Evolutionary conservation across 2,329 filamentous ascomycete genomes (phyloP), one percentile per base, ranked within the genome.

Genomic region (Byssothecium circinans): DNA sequence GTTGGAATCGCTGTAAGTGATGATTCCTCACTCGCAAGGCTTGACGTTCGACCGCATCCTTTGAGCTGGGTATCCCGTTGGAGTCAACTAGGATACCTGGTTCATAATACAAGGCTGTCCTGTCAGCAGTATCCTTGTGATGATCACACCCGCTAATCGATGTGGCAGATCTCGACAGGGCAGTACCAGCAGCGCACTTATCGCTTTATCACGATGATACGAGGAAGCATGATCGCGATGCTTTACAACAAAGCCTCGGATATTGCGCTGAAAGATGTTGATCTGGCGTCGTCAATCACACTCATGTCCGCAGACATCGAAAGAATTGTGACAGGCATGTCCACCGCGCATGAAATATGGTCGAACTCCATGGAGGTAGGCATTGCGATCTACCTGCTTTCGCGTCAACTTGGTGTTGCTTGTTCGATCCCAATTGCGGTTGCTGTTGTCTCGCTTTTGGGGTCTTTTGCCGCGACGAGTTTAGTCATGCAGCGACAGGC

Each of bases 391-490:
- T 82, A 71, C 59, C 65, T 82, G 0, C 64, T 83, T 0, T 65
- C 79, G 17, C 56, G 54, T 3, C 70, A 79, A 39, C 55, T 82
- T 1, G 78, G 80, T 0, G 62, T 68, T 0, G 76, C 78, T 0
- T 81, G 78, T 32, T 58, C 74, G 0, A 74, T 75, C 0, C 78
- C 80, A 0, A 67, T 82, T 5, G 69, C 72, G 0, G 64, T 79
- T 2, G 74, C 78, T 0, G 38, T 74, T 8, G 45, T 59, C 39
- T 59, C 56, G 47, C 33, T 62, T 45, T 43, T 58, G 8, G 64
- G 60, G 3, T 69, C 67, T 4, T 43, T 70, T 14, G 56, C 47
- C 8, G 60, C 64, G 14, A 65, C 64, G 1, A 62, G 60, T 29
- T 53, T 65, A 22, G 61, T 70, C 1, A 68, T 67, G 46, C 48